Evolutionary conservation across 169 alveolate genomes (phyloP), one percentile per base, ranked within the genome.

Genomic region (Plasmodium knowlesi): DNA sequence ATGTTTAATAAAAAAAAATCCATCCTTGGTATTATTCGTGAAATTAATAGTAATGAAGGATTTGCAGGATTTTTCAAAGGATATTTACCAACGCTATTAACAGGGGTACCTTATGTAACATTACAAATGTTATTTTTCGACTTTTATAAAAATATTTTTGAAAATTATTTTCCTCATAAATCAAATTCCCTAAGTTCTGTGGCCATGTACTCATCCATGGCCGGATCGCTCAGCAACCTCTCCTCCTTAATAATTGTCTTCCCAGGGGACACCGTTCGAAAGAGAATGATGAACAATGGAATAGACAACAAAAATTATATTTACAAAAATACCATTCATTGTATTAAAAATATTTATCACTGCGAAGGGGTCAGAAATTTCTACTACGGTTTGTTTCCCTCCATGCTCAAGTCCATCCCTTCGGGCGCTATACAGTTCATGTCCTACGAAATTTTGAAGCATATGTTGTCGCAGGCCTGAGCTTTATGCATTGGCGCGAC

Each of bases 361-460:
- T 57, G 57, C 34, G 98, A 96, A 92, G 98, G 98, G 79, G 46
- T 78, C 83, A 82, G 74, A 78, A 76, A 84, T 82, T 94, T 97
- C 82, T 97, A 97, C 88, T 92, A 89, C 78, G 98, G 98, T 41
- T 83, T 97, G 80, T 95, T 97, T 82, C 98, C 98, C 25, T 97
- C 98, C 39, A 88, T 96, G 94, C 89, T 97, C 9, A 97, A 97
- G 84, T 95, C 97, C 80, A 72, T 97, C 9, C 98, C 98, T 19
- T 97, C 98, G 1, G 98, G 98, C 14, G 98, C 98, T 0, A 88
- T 97, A 30, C 98, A 97, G 90, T 97, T 97, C 74, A 94, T 97
- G 53, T 94, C 96, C 74, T 97, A 97, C 93, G 98, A 97, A 83
- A 91, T 95, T 28, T 89, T 96, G 83, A 96, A 96, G 92, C 96